Percentiles rank a stretch among this genome's conserved stretches.
phyloP scores from a whole-genome alignment of 352 stramenopile species.

The Pythium vanterpoolii region DNA sequence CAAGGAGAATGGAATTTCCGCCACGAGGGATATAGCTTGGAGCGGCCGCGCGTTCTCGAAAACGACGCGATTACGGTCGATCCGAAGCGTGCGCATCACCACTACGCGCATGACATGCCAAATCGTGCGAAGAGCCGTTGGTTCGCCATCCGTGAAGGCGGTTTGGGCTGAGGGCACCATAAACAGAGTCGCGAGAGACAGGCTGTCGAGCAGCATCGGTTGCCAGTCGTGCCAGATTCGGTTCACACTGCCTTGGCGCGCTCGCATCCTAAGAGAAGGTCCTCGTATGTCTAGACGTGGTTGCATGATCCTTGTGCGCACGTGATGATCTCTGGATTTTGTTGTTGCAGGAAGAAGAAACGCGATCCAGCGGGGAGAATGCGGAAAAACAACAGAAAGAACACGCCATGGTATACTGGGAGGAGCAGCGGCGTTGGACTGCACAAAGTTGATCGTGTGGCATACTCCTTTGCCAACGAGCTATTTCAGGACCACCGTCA shows the following conservation, averaged over 20 bases:
- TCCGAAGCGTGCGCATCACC: neutral
- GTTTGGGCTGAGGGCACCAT: neutral
- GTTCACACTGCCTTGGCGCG: neutral
- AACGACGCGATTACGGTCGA: neutral
- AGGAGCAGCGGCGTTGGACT: neutral
- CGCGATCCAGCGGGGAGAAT: neutral
- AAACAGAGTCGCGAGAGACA: neutral
- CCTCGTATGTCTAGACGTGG: neutral
- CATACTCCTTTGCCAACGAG: neutral
- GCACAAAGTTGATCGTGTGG: neutral
- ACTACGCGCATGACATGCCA: constrained; percentile 4
- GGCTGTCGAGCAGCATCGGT: neutral
- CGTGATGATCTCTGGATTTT: neutral
- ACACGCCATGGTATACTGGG: constrained; percentile 6
- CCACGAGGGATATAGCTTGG: neutral
- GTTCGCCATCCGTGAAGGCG: neutral
- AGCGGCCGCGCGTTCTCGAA: neutral
- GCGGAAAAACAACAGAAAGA: neutral
- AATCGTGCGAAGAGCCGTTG: neutral
- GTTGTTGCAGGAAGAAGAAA: neutral
- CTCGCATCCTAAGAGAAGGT: neutral
- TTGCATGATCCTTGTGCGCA: neutral
- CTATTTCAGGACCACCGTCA: neutral
- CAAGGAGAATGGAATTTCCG: neutral
- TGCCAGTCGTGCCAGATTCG: neutral